Evolutionary conservation across 192 early-diverging fungal genomes (phyloP).

Genomic region (Entomortierella parvispora): DNA sequence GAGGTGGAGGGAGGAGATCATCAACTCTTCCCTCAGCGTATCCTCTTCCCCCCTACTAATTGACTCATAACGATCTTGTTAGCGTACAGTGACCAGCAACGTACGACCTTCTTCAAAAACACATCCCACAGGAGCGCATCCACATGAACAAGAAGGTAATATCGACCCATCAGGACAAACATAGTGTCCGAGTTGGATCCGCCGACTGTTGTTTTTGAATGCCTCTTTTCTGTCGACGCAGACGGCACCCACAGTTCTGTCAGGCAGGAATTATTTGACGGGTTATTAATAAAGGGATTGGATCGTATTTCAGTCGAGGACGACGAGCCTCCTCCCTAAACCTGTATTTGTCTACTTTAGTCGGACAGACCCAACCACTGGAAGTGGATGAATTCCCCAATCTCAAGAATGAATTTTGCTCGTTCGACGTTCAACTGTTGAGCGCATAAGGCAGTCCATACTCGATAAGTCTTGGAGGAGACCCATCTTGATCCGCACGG

Average conservation of each 20-base stretch:
- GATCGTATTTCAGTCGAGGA: not conserved
- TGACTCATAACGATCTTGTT: no score
- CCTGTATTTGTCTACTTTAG: not conserved
- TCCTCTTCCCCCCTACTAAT: no score
- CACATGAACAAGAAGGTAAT: constrained; percentile 13
- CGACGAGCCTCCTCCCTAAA: not conserved
- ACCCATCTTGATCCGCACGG: no score
- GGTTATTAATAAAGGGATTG: not conserved
- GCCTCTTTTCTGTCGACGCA: constrained; percentile 2
- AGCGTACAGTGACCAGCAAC: not conserved
- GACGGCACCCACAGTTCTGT: constrained; percentile 1
- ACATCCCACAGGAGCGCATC: constrained; percentile 3
- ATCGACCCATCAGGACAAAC: not conserved
- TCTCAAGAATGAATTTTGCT: not conserved
- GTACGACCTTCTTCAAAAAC: no score
- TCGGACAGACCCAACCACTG: not conserved
- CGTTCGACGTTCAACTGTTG: not conserved
- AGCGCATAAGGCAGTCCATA: constrained; percentile 1
- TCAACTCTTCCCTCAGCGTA: no score
- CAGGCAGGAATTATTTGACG: not conserved
- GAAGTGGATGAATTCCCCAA: not conserved
- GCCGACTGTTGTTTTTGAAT: not conserved
- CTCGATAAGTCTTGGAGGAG: constrained; percentile 1
- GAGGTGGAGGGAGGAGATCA: no score
- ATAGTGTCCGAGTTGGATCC: not conserved